Base-by-base conservation (phyloP, 2,329 filamentous ascomycete genomes). In the Mycosphaerella arachidis region DNA sequence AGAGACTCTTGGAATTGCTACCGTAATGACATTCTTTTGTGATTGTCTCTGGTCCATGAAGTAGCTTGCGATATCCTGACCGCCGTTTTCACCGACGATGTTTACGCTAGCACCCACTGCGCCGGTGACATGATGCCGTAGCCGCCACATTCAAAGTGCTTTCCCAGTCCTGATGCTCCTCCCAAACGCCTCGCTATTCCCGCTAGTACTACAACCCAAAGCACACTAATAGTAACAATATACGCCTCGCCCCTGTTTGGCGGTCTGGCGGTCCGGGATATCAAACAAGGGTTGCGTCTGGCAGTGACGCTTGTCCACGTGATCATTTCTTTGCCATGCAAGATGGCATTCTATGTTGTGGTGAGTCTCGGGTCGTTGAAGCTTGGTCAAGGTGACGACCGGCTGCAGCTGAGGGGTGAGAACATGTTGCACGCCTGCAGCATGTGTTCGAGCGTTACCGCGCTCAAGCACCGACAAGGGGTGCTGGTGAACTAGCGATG, bases 401-500 rank as follows among this genome's bases (percentile, higher is more conserved):
- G 8, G 2, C 13, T 43, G 7, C 4, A n/a, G 40, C 13, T 18
- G 40, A 43, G 13, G 7, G n/a, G n/a, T 43, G 13, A n/a, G 40
- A 7, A 43, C 6, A n/a, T 43, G 40, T n/a, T n/a, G n/a, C 40
- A 43, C 40, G 18, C 5, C 16, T 43, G n/a, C n/a, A n/a, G 40
- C 7, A 18, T 43, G 13, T 43, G 13, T n/a, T 16, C 16, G 35
- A 8, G n/a, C 7, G 8, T 43, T n/a, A 13, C n/a, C 40, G n/a
- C 35, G 29, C 33, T 61, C 55, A 65, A 30, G 75, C 75, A 46
- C 76, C 71, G n/a, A 77, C 76, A 3, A 77, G 76, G 13, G 50
- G 72, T 45, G 71, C 71, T 12, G 72, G 72, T 29, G 73, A 74
- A 66, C 73, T 75, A 50, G 70, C 71, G 31, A 73, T 67, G 20